Base-by-base conservation (phyloP, 2,329 filamentous ascomycete genomes). In the Amesomyces nigricolor region DNA sequence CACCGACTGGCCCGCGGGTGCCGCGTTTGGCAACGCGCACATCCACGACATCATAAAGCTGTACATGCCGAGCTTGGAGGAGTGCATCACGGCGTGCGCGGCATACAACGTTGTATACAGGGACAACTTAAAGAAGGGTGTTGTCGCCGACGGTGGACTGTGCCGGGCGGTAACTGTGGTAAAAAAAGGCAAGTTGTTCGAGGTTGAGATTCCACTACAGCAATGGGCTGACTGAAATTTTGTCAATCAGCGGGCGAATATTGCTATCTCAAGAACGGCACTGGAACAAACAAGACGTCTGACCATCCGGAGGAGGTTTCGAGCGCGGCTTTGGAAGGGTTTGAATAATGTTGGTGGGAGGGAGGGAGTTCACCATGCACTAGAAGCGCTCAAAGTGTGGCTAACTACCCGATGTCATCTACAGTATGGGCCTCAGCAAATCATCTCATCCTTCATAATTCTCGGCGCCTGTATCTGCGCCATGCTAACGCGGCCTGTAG, bases 231-330 rank as follows among this genome's bases (percentile, higher is more conserved):
- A 48, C 22, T 3, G 40, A 19, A 7, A 7, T 19, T 4, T 47
- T 32, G 38, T 32, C 17, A 19, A 19, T 19, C 17, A 58, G 56
- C 53, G 1, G 61, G 61, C 5, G 61, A 58, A 44, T 63, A 59
- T 14, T 63, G 62, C 53, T 64, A 62, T 22, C 44, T 63, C 26
- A 63, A 64, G 54, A 63, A 64, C 32, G 58, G 51, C 3, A 64
- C 61, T 13, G 58, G 60, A 4, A 54, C 40, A 14, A 56, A 57
- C 37, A 50, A 60, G 11, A 61, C 58, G 9, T 49, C 49, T 26
- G 57, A 57, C 0, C 19, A 47, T 2, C 48, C 61, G 0, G 14
- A 52, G n/a, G 16, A 29, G 6, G 62, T 37, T 29, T 13, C 60
- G n/a, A 60, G 54, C 32, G 61, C 54, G 8, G 44, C 17, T 19